Evolutionary conservation across 1,284 basidiomycete genomes (phyloP).

Genomic region (Porodaedalea pini): DNA sequence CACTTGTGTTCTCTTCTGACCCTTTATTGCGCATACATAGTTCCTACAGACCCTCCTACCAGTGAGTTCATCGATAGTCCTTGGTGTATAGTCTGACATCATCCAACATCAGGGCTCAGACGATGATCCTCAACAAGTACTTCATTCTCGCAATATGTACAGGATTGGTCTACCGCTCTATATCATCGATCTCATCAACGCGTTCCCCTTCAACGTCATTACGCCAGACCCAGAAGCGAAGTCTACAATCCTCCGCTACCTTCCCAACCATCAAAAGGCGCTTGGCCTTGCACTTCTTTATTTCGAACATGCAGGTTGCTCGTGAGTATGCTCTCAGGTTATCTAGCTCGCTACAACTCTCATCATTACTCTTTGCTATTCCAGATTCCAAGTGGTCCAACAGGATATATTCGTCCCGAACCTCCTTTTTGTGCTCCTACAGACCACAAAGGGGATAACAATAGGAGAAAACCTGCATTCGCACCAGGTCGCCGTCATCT

Average conservation of each 20-base stretch:
- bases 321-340: conserved; percentile 35
- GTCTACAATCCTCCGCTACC: conserved; percentile 35
- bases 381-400: conserved; percentile 9
- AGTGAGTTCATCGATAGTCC: conserved; percentile 27
- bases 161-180: conserved; percentile 38
- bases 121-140: conserved; percentile 23
- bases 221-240: conserved; percentile 37
- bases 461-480: conserved; percentile 39
- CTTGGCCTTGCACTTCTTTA: conserved; percentile 39
- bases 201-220: conserved; percentile 47
- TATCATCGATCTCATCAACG: conserved; percentile 42
- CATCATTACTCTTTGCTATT: neutral
- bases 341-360: neutral
- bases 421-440: conserved; percentile 9
- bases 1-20: conserved; percentile 1
- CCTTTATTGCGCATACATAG: conserved; percentile 26
- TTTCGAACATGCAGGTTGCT: conserved; percentile 44
- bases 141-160: conserved; percentile 8
- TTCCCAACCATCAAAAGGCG: conserved; percentile 40
- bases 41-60: conserved; percentile 43
- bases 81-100: neutral
- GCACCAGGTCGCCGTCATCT: conserved; percentile 48
- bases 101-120: conserved; percentile 22
- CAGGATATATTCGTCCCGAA: conserved; percentile 6
- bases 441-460: neutral